Evolutionary conservation across 2,329 filamentous ascomycete species (phyloP), one percentile per base, ranked within the genome.

Genomic region (Proliferodiscus dingleyae): DNA sequence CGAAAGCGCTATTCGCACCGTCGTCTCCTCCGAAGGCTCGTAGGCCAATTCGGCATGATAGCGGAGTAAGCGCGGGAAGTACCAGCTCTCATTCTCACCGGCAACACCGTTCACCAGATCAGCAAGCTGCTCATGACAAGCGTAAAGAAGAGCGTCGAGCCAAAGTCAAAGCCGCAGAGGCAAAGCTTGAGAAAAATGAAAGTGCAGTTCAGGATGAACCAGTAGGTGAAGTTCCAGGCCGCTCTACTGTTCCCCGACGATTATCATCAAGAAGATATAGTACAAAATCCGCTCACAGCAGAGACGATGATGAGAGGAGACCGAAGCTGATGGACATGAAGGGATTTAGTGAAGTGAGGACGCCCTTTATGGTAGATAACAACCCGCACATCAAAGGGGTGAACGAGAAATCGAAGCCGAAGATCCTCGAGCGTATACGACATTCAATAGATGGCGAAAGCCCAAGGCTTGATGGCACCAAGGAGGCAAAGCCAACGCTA

Each of bases 81-180:
- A 44, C 47, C 15, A 47, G 49, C 26, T 47, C 43, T 8, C 32
- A 29, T 11, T 54, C 51, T 18, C 54, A 57, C 10, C 43, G 41
- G n/a, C 56, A 54, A 36, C 52, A 56, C 19, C 51, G 60, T 3
- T 58, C 54, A 9, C 55, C 57, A 2, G 58, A 61, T 33, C 60
- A 63, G 38, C 58, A 64, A 48, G 54, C 52, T 34, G 61, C 56
- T 15, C 60, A 62, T 41, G 61, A 62, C 4, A 52, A 51, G 30
- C 49, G 60, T 5, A 63, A 60, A 45, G 56, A 54, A 7, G 58
- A 57, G 26, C 49, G 54, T 22, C 44, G 53, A 18, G 49, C 49
- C n/a, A 55, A 49, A 26, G 46, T 36, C 18, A 53, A 49, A 30
- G 51, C 33, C n/a, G 48, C 38, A 4, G 52, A 56, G 19, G 29